Evolutionary conservation across 345 rosid species (phyloP), one percentile per base, ranked within the genome.

Genomic region (Anastatica hierochuntica): DNA sequence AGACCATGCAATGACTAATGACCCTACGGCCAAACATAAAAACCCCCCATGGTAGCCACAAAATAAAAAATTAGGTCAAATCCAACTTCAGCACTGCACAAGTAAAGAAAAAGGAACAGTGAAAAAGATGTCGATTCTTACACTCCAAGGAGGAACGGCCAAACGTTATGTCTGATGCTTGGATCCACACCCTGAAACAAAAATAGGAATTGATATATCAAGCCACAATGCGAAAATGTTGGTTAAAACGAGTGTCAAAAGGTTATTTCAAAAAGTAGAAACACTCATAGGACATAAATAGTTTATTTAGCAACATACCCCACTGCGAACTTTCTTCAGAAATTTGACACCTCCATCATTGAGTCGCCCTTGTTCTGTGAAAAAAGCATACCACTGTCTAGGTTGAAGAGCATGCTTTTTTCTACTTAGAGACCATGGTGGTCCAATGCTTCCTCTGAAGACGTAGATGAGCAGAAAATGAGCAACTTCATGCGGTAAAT

Each of bases 91-190:
- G 53, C 43, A 29, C 19, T 34, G 23, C n/a, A 36, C 7, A 49
- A 3, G n/a, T 27, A 14, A 50, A 58, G 43, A n/a, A n/a, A 29
- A 59, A 59, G 35, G 53, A 37, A 30, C 7, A 46, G 2, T 4
- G 30, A 39, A 29, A 66, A 35, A 63, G 47, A 57, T n/a, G 14
- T 17, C 34, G 44, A 56, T 60, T 30, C 92, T 82, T 82, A 90
- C 98, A 87, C 72, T 76, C 92, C 98, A 59, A 87, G 95, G 49
- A 90, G 92, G 68, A 90, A 90, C 9, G 92, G 96, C 98, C 98
- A 90, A 62, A 90, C 98, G 63, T 82, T 83, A 29, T 84, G 79
- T 74, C 96, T 84, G 30, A 90, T 79, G 74, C 84, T 80, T 53
- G 95, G 89, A 75, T 87, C 85, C 54, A 84, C 77, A 58, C 98